Percentiles rank a stretch among this genome's conserved stretches.
Conservation (phyloP, 345 rosid species). For the Excoecaria agallocha region DNA sequence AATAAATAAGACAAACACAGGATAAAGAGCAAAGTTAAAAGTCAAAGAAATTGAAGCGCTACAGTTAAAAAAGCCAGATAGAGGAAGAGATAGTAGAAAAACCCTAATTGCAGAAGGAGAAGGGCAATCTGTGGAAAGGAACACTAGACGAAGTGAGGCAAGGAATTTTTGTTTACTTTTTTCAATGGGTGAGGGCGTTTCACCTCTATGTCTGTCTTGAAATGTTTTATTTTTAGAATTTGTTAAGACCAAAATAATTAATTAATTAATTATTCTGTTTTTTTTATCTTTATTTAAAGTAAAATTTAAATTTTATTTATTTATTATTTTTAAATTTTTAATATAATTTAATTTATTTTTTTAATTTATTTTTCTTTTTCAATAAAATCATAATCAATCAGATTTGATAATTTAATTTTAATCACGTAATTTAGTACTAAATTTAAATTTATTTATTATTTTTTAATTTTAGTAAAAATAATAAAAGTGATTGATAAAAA, state of each 20-base stretch:
- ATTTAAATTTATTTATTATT: too few relatives aligned
- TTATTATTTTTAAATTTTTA: too few relatives aligned
- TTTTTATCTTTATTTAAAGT: too few relatives aligned
- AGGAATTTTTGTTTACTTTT: constrained; percentile 26
- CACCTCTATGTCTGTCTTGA: constrained; percentile 21
- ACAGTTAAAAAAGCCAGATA: constrained; percentile 14
- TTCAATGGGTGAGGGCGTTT: constrained; percentile 1
- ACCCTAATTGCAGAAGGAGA: constrained; percentile 26
- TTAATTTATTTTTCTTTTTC: too few relatives aligned
- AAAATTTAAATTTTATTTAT: too few relatives aligned
- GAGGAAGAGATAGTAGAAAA: background rate
- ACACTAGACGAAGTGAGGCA: constrained; percentile 17
- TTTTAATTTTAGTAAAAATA: too few relatives aligned
- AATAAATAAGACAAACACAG: background rate
- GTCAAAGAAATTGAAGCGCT: constrained; percentile 21
- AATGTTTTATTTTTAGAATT: background rate
- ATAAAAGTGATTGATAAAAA: too few relatives aligned
- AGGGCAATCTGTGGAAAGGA: constrained; percentile 26
- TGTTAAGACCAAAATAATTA: background rate
- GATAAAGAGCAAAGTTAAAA: background rate
- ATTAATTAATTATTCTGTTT: background rate
- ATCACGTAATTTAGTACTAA: too few relatives aligned
- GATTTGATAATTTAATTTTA: too few relatives aligned
- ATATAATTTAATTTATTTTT: too few relatives aligned
- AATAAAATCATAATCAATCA: too few relatives aligned